Evolutionary conservation across 2,329 filamentous ascomycete genomes (phyloP), one percentile per base, ranked within the genome.

Genomic region (Fusarium beomiforme): DNA sequence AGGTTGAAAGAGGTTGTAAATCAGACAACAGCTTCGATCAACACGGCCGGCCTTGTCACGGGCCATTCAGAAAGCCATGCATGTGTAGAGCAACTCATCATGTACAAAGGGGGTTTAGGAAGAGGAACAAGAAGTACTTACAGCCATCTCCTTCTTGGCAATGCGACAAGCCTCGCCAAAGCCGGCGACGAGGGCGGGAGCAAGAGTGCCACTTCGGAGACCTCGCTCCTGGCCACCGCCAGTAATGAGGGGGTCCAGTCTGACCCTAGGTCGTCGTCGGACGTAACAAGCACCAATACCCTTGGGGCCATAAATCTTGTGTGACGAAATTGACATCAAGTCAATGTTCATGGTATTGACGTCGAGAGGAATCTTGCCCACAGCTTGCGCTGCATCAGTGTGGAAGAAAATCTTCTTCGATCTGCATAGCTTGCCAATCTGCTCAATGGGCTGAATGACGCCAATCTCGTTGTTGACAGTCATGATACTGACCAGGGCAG

Each of bases 401-500:
- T 99, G 96, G 89, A 99, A 99, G 83, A 98, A 99, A 46, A 98
- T 87, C 85, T 98, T 98, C 82, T 93, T 96, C 59, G 90, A 88
- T 54, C 96, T 90, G 82, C 96, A 99, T 17, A 99, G 85, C 82
- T 92, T 92, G 78, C 96, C 96, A 79, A 99, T 99, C 83, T 97
- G 90, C 76, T 94, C 93, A 64, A 99, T 84, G 2, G 96, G 96
- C 82, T 99, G 96, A 64, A 99, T 97, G n/a, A 99, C 96, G 78
- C 96, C 96, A 77, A 99, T 98, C 83, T 99, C 96, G 81, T 99
- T 99, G 86, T 99, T 99, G 78, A 99, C 96, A 2, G 96, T 91
- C 96, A 99, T 99, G 82, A 99, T 93, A 79, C 95, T 98, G 81
- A 98, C 95, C 33, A 99, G 85, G 44, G 90, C 91, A 17, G 96